Evolutionary conservation across 345 rosid species (phyloP).

Genomic region (Anastatica hierochuntica): DNA sequence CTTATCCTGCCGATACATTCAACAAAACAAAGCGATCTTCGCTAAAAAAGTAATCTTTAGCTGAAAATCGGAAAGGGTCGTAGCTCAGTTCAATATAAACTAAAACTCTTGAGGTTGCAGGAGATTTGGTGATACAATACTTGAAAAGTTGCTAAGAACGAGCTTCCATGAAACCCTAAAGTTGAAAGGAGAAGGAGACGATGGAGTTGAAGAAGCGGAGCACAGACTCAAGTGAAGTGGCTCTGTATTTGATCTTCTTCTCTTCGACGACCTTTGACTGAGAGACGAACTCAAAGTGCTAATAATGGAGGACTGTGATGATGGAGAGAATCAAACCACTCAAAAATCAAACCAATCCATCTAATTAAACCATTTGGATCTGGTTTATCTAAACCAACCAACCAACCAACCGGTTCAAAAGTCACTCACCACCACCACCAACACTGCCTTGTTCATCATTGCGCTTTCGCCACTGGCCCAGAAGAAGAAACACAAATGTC

Average conservation of each 20-base stretch:
- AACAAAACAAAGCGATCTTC: neutral
- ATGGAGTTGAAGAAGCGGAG: neutral
- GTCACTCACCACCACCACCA: conserved; percentile 8
- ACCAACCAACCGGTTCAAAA: conserved; percentile 14
- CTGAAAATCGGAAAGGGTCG: no score
- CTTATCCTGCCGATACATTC: conserved; percentile 4
- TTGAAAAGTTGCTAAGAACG: neutral
- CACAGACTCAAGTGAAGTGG: conserved; percentile 8
- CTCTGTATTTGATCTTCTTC: conserved; percentile 1
- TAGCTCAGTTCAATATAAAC: no score
- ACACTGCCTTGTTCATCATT: neutral
- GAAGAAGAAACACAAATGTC: neutral
- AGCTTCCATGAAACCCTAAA: neutral
- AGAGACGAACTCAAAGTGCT: no score
- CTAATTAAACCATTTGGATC: no score
- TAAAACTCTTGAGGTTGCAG: no score
- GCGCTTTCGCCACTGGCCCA: neutral
- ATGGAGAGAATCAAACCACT: no score
- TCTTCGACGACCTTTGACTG: neutral
- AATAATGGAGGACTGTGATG: no score
- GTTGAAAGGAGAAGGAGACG: neutral
- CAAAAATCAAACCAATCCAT: no score
- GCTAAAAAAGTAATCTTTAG: no score
- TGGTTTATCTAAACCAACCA: neutral
- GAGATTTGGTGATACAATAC: no score